Conservation (phyloP, 164 flowering plant species). For the Aristolochia fimbriata region DNA sequence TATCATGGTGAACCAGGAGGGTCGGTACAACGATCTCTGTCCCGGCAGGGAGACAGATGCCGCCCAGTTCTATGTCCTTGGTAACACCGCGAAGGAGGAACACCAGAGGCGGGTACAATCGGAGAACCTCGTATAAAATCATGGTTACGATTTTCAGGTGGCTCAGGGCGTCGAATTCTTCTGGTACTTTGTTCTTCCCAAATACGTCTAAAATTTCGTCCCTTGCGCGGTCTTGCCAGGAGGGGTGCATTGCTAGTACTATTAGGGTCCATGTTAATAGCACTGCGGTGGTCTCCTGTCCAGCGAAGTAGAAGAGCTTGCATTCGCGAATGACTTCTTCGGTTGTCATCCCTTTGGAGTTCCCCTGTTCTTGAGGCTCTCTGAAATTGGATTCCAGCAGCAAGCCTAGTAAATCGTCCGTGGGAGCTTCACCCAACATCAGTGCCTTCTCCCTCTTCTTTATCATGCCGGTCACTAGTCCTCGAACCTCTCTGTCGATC, state of each 20-base stretch:
- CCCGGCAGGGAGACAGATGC: conserved; percentile 12
- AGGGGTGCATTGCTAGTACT: conserved; percentile 9
- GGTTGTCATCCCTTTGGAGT: conserved; percentile 5
- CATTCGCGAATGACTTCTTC: conserved; percentile 14
- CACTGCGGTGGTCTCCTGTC: conserved; percentile 13
- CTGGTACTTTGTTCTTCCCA: conserved; percentile 3
- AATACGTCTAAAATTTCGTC: conserved; percentile 9
- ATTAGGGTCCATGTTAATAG: conserved; percentile 11
- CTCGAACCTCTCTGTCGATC: conserved; percentile 1
- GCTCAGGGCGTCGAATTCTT: conserved; percentile 2
- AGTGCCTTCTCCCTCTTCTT: conserved; percentile 8
- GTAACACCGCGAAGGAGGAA: neutral
- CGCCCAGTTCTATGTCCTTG: conserved; percentile 9
- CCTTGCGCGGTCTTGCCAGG: conserved; percentile 10
- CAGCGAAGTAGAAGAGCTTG: conserved; percentile 14
- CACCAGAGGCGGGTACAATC: conserved; percentile 13
- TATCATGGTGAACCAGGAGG: conserved; percentile 9
- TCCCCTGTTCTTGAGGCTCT: conserved; percentile 1
- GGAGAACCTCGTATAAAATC: conserved; percentile 17
- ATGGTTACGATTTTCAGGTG: conserved; percentile 15
- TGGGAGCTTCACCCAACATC: conserved; percentile 3
- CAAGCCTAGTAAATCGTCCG: conserved; percentile 10
- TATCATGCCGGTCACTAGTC: conserved; percentile 2
- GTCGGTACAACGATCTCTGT: conserved; percentile 3
- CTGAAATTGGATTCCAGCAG: conserved; percentile 4